Percentiles rank a stretch among this genome's conserved stretches.
phyloP scores from a whole-genome alignment of 1,139 yeast genomes.

The Barnettozyma hawaiiensis region DNA sequence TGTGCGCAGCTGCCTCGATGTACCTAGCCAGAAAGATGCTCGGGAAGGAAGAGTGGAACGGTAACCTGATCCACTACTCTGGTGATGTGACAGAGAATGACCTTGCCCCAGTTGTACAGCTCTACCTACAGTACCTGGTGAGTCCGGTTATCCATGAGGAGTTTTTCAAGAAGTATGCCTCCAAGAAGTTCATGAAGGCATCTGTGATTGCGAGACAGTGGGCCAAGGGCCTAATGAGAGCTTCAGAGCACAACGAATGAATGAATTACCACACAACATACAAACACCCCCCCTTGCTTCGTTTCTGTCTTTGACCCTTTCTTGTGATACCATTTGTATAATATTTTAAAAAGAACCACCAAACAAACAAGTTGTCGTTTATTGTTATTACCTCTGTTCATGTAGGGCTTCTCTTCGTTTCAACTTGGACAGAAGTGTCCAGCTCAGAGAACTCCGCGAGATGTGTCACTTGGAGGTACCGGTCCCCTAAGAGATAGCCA shows the following conservation, averaged over 20 bases:
- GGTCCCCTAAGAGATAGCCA: conserved; percentile 26
- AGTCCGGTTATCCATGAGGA: conserved; percentile 90
- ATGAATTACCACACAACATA: background rate
- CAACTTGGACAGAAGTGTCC: conserved; percentile 9
- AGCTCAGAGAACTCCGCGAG: conserved; percentile 9
- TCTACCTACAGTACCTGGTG: conserved; percentile 72
- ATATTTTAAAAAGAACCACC: conserved; percentile 1
- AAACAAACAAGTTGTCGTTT: background rate
- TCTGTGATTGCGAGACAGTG: conserved; percentile 82
- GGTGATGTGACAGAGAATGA: conserved; percentile 84
- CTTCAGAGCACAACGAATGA: conserved; percentile 1
- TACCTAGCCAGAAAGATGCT: conserved; percentile 76
- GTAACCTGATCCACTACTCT: conserved; percentile 79
- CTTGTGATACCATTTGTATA: conserved; percentile 3
- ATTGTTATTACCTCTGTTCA: conserved; percentile 9
- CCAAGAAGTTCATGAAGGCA: conserved; percentile 85
- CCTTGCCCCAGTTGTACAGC: conserved; percentile 62
- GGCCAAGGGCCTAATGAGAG: conserved; percentile 53
- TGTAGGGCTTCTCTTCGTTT: conserved; percentile 12
- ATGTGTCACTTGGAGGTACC: conserved; percentile 23
- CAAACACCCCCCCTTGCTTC: background rate
- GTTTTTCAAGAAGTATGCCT: conserved; percentile 87
- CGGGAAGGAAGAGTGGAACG: conserved; percentile 71
- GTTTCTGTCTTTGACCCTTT: background rate
- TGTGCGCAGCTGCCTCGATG: conserved; percentile 91